Evolutionary conservation across 2,329 filamentous ascomycete genomes (phyloP), one percentile per base, ranked within the genome.

Genomic region (Aspergillus clavatus): DNA sequence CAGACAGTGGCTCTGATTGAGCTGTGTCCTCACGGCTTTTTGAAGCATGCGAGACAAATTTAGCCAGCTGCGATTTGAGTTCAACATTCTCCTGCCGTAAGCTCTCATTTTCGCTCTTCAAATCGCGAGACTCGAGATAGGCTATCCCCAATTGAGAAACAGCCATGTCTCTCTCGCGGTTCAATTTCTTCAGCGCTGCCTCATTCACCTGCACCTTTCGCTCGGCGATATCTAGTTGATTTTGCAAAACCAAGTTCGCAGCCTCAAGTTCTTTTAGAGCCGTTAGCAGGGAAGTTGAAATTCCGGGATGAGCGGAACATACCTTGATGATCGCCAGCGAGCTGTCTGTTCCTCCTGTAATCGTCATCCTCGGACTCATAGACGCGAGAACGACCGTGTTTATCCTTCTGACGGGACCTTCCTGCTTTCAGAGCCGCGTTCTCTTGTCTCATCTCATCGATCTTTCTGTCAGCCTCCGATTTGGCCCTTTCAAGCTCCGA

Each of bases 91-190:
- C 68, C 23, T 63, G 57, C 28, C 57, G 57, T 22, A 72, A 39
- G 6, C 38, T 52, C 26, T 70, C 65, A 40, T 70, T 71, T 23
- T 72, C 66, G 5, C 50, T 51, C 47, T 72, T 71, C 3, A 71
- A 57, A 39, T 72, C 70, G 40, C 72, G 76, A 3, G 70, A 69
- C 35, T 74, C 76, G 42, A 77, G 72, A 54, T 76, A 81, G 1
- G 79, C 78, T 18, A 77, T 72, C 7, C 74, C 76, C 16, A 82
- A 64, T 50, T 82, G 79, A 18, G 72, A 73, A n/a, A 79, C 70
- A 28, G 80, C 72, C 44, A 74, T 74, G 53, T 82, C 79, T 27
- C 78, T 73, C 53, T 83, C 80, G 28, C 75, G 71, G 14, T 69
- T 76, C 31, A 81, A 59, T 12, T 75, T 74, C 56, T 77, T 77